Evolutionary conservation across 1,284 basidiomycete species (phyloP).

Genomic region (Irpex sp.): DNA sequence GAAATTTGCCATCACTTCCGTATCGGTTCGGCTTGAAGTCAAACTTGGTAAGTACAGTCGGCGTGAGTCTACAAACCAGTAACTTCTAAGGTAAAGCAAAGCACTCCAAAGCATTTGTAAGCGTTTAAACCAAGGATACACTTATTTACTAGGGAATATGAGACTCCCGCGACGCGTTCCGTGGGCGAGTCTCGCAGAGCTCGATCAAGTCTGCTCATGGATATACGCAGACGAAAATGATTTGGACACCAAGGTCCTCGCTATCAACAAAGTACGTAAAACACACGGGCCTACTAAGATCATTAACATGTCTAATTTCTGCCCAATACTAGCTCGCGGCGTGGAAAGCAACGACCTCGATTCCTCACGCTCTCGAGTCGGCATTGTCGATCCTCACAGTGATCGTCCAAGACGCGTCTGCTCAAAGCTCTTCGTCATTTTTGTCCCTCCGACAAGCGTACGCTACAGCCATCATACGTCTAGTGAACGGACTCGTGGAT

Average conservation of each 20-base stretch:
- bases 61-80: too few relatives aligned
- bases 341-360: conserved; percentile 67
- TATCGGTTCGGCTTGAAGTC: neutral
- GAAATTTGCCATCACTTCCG: neutral
- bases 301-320: neutral
- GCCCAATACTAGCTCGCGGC: conserved; percentile 58
- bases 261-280: conserved; percentile 66
- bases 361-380: conserved; percentile 74
- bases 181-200: conserved; percentile 73
- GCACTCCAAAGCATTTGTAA: too few relatives aligned
- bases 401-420: conserved; percentile 45
- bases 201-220: conserved; percentile 80
- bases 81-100: too few relatives aligned
- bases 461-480: conserved; percentile 77
- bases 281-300: neutral
- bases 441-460: conserved; percentile 63
- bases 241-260: conserved; percentile 50
- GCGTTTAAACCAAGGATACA: too few relatives aligned
- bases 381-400: conserved; percentile 66
- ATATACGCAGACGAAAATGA: conserved; percentile 73
- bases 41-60: too few relatives aligned
- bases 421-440: conserved; percentile 29
- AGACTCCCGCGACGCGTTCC: conserved; percentile 79
- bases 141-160: conserved; percentile 39
- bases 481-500: conserved; percentile 95